Conservation (phyloP, 2,329 filamentous ascomycete genomes). For the Trichoderma sp. region DNA sequence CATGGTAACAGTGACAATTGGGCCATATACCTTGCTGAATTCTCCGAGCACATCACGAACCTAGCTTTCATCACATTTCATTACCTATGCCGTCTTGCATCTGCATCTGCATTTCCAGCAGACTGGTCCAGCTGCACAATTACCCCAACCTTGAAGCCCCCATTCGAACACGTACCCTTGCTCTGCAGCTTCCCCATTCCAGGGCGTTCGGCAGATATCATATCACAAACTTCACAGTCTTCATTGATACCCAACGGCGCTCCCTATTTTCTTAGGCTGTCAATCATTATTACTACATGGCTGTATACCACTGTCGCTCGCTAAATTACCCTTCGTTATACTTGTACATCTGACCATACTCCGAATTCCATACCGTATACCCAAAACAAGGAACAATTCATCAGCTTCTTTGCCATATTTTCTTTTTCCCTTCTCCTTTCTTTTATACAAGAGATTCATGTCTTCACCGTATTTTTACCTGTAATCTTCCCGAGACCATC, state of each 20-base stretch:
- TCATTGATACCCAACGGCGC: conserved; percentile 3
- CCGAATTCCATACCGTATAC: neutral
- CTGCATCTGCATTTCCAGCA: conserved; percentile 10
- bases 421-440: neutral
- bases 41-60: neutral
- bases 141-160: neutral
- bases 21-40: neutral
- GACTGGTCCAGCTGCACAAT: conserved; percentile 6
- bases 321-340: conserved; percentile 20
- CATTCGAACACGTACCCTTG: conserved; percentile 18
- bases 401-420: neutral
- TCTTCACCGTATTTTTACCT: neutral
- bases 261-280: neutral
- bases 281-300: neutral
- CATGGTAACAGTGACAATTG: conserved; percentile 4
- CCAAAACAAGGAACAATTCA: neutral
- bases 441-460: neutral
- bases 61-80: conserved; percentile 6
- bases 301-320: neutral
- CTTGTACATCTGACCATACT: conserved; percentile 19
- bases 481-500: conserved; percentile 20
- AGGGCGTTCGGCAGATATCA: neutral
- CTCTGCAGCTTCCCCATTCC: neutral
- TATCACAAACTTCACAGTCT: neutral
- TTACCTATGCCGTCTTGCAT: neutral